Conservation (phyloP, 2,329 filamentous ascomycete genomes). For the Cadophora malorum region DNA sequence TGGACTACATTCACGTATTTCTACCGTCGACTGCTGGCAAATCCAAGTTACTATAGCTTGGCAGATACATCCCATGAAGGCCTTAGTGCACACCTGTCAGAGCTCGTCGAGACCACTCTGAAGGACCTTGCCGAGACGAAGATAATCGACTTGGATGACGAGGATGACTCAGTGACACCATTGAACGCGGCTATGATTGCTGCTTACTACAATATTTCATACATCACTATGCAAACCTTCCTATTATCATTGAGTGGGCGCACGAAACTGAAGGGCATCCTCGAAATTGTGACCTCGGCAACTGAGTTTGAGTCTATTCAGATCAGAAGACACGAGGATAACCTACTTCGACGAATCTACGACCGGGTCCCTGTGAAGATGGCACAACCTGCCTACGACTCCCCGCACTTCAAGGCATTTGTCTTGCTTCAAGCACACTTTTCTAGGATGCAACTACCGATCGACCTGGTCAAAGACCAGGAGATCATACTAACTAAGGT, state of each 20-base stretch:
- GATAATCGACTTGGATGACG: slow-evolving; percentile 94
- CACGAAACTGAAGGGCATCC: slow-evolving; percentile 94
- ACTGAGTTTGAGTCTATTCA: slow-evolving; percentile 97
- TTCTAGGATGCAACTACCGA: slow-evolving; percentile 93
- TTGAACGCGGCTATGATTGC: slow-evolving; percentile 98
- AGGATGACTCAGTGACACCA: slow-evolving; percentile 86
- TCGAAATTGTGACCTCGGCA: slow-evolving; percentile 96
- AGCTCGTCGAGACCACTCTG: slow-evolving; percentile 90
- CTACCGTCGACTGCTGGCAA: slow-evolving; percentile 91
- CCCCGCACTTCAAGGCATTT: slow-evolving; percentile 98
- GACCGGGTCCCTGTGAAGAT: slow-evolving; percentile 96
- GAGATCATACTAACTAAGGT: slow-evolving; percentile 86
- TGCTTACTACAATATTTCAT: slow-evolving; percentile 99
- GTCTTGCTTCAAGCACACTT: slow-evolving; percentile 98
- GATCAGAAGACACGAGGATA: slow-evolving; percentile 90
- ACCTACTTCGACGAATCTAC: slow-evolving; percentile 88
- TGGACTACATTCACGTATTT: slow-evolving; percentile 99
- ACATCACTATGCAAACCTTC: slow-evolving; percentile 99
- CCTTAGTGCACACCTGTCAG: slow-evolving; percentile 91
- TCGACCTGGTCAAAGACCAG: slow-evolving; percentile 95
- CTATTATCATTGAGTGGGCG: slow-evolving; percentile 85
- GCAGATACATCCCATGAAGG: slow-evolving; percentile 89
- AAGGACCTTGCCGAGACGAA: slow-evolving; percentile 91
- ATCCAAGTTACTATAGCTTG: slow-evolving; percentile 95
- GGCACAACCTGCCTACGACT: slow-evolving; percentile 83